Percentiles rank a stretch among this genome's conserved stretches.
Conservation (phyloP, 2,329 filamentous ascomycete species). For the Ophiocordyceps camponoti-leonardi region DNA sequence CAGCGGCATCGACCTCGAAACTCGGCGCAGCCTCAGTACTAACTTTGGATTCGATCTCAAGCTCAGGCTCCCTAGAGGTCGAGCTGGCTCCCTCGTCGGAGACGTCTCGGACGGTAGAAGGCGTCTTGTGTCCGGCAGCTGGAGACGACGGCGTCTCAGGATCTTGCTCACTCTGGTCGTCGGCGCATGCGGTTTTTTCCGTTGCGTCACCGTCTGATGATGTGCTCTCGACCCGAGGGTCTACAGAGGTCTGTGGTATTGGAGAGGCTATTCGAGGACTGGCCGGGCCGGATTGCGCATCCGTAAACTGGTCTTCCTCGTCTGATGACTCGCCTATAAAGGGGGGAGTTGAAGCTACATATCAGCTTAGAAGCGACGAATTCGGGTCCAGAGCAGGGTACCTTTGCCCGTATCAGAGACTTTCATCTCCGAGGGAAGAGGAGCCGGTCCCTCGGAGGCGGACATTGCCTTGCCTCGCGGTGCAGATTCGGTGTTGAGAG, state of each 20-base stretch:
- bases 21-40: constrained; percentile 34
- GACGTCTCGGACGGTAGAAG: background rate
- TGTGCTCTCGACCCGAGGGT: constrained; percentile 38
- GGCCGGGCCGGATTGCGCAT: constrained; percentile 37
- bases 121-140: constrained; percentile 1
- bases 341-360: background rate
- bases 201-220: constrained; percentile 34
- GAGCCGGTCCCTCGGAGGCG: constrained; percentile 13
- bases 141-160: constrained; percentile 8
- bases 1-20: constrained; percentile 17
- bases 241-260: constrained; percentile 37
- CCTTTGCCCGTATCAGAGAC: constrained; percentile 40
- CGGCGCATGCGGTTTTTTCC: constrained; percentile 38
- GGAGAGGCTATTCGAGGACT: constrained; percentile 28
- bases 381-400: constrained; percentile 12
- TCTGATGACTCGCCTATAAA: constrained; percentile 34
- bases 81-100: constrained; percentile 22
- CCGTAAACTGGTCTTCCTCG: constrained; percentile 53
- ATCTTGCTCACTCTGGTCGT: constrained; percentile 22
- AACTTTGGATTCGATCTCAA: constrained; percentile 27
- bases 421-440: constrained; percentile 14
- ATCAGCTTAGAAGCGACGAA: background rate
- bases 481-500: background rate
- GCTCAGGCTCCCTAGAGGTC: constrained; percentile 24
- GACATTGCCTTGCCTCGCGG: constrained; percentile 10